Percentiles rank a stretch among this genome's conserved stretches.
Conservation (phyloP, 108 stramenopile genomes). For the Pseudonitzschia pungens region DNA sequence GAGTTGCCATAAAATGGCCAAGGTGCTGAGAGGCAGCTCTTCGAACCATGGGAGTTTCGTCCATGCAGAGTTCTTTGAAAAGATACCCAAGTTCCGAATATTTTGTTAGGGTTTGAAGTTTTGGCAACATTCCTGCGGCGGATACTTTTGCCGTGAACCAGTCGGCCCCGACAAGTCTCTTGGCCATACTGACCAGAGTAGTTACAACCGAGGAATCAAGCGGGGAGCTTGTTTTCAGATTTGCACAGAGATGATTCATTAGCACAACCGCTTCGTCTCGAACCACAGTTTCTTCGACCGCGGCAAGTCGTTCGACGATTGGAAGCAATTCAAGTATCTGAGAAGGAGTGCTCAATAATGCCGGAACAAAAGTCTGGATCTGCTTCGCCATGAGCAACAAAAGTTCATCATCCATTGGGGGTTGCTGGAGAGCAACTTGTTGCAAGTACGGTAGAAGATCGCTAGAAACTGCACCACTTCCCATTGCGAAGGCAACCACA, state of each 20-base stretch:
- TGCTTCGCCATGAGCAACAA: slow-evolving; percentile 74
- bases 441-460: slow-evolving; percentile 71
- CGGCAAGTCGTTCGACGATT: slow-evolving; percentile 87
- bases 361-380: slow-evolving; percentile 66
- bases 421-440: slow-evolving; percentile 40
- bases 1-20: slow-evolving; percentile 53
- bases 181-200: slow-evolving; percentile 66
- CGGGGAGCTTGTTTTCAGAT: slow-evolving; percentile 9
- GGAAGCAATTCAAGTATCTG: slow-evolving; percentile 67
- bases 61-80: slow-evolving; percentile 77
- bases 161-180: slow-evolving; percentile 83
- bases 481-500: slow-evolving; percentile 80
- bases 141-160: slow-evolving; percentile 97
- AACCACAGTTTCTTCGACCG: slow-evolving; percentile 95
- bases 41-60: slow-evolving; percentile 98
- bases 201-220: slow-evolving; percentile 16
- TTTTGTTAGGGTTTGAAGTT: slow-evolving; percentile 23
- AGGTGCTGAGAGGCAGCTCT: slow-evolving; percentile 82
- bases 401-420: slow-evolving; percentile 71
- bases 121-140: slow-evolving; percentile 76
- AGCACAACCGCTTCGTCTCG: slow-evolving; percentile 84
- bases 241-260: slow-evolving; percentile 52
- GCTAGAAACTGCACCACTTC: slow-evolving; percentile 46
- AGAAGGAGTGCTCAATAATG: slow-evolving; percentile 48
- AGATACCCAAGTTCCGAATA: slow-evolving; percentile 58